Evolutionary conservation across 331 rosid genomes (phyloP).

Genomic region (Quercus phellos): DNA sequence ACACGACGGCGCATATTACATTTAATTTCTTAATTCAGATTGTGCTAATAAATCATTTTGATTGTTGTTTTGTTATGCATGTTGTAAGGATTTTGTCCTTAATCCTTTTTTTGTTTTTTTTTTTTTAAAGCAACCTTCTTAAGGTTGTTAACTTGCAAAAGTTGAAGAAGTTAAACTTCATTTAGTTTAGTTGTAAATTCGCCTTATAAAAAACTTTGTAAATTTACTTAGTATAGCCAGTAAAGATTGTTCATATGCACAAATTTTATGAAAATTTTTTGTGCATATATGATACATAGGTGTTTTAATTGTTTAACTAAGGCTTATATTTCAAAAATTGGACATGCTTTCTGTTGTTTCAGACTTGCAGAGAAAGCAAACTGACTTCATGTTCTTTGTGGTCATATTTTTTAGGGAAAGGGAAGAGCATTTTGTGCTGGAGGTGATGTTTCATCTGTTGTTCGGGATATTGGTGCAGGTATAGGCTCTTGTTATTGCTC

Average conservation of each 20-base stretch:
- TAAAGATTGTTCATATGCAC: not conserved
- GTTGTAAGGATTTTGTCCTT: not conserved
- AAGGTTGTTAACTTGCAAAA: not conserved
- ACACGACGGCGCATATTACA: too few relatives aligned
- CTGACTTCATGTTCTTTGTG: slow-evolving; percentile 6
- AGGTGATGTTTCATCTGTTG: slow-evolving; percentile 82
- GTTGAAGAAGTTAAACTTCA: not conserved
- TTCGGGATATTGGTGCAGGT: slow-evolving; percentile 42
- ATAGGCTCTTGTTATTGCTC: slow-evolving; percentile 15
- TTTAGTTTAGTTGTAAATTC: not conserved
- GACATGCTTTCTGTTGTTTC: not conserved
- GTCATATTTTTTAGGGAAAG: slow-evolving; percentile 55
- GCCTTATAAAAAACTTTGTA: not conserved
- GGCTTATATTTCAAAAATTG: not conserved
- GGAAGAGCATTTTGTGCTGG: slow-evolving; percentile 99
- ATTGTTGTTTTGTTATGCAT: not conserved
- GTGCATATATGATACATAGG: not conserved
- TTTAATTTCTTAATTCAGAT: too few relatives aligned
- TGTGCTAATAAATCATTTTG: not conserved
- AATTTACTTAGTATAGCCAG: not conserved
- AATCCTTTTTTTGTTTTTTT: not conserved
- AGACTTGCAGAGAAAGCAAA: not conserved
- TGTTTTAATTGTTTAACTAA: not conserved
- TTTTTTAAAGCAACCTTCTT: not conserved
- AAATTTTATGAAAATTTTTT: not conserved